Percentiles rank a stretch among this genome's conserved stretches.
phyloP scores from a whole-genome alignment of 108 stramenopile genomes.

The Skeletonema tropicum region DNA sequence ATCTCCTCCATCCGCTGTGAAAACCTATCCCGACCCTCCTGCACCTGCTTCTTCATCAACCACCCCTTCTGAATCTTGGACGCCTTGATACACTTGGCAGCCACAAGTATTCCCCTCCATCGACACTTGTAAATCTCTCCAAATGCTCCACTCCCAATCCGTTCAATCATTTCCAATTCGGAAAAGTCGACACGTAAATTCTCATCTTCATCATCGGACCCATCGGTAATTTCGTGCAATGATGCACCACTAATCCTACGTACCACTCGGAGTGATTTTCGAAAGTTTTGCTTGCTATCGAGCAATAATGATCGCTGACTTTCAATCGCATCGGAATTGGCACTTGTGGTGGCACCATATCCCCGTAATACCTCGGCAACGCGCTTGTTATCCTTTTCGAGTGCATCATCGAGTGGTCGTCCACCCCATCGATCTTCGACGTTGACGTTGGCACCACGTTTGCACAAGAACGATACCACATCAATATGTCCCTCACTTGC shows the following conservation, averaged over 20 bases:
- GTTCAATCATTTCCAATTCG: slow-evolving; percentile 86
- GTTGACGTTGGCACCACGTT: slow-evolving; percentile 77
- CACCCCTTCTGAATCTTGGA: slow-evolving; percentile 82
- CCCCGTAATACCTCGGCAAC: slow-evolving; percentile 53
- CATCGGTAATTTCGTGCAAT: not conserved
- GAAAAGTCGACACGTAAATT: slow-evolving; percentile 79
- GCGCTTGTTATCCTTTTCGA: slow-evolving; percentile 30
- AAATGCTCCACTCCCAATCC: slow-evolving; percentile 88
- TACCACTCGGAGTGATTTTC: slow-evolving; percentile 6
- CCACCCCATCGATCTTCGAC: slow-evolving; percentile 87
- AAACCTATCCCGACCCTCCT: slow-evolving; percentile 35
- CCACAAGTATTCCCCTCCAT: slow-evolving; percentile 87
- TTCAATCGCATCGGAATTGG: not conserved
- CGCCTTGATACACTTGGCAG: slow-evolving; percentile 86
- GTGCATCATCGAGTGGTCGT: slow-evolving; percentile 87
- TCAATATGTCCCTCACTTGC: slow-evolving; percentile 77
- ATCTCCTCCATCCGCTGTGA: slow-evolving; percentile 53
- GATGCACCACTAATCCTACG: too few relatives aligned
- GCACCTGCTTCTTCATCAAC: slow-evolving; percentile 60
- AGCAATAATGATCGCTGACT: too few relatives aligned
- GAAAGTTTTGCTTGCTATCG: not conserved
- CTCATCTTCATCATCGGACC: slow-evolving; percentile 41
- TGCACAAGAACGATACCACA: slow-evolving; percentile 64
- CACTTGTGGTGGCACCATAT: slow-evolving; percentile 56
- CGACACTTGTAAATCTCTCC: slow-evolving; percentile 91